Evolutionary conservation across 2,329 filamentous ascomycete species (phyloP).

Genomic region (Aspergillus sp.): DNA sequence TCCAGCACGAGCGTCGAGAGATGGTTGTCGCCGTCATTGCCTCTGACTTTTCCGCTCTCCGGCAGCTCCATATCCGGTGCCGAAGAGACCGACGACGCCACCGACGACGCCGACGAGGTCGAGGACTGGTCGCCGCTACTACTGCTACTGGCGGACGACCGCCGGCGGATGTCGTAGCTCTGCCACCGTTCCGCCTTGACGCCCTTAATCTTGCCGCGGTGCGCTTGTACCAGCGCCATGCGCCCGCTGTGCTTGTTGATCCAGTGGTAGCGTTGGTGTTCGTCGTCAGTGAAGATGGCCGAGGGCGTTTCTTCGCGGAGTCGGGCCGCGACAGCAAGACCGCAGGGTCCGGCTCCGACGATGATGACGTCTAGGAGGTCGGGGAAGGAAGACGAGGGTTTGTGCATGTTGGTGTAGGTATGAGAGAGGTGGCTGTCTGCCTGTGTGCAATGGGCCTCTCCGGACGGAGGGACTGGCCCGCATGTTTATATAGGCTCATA

Average conservation of each 20-base stretch:
- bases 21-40: background rate
- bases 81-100: conserved; percentile 17
- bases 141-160: background rate
- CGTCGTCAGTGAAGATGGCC: conserved; percentile 78
- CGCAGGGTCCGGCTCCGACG: conserved; percentile 72
- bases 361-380: conserved; percentile 62
- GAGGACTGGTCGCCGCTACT: background rate
- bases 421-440: background rate
- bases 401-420: conserved; percentile 6
- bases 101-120: conserved; percentile 17
- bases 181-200: conserved; percentile 30
- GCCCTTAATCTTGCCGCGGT: conserved; percentile 25
- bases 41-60: too few species aligned
- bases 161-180: background rate
- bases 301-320: conserved; percentile 71
- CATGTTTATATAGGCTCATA: background rate
- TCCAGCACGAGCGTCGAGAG: conserved; percentile 65
- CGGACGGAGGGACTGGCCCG: background rate
- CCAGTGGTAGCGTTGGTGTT: conserved; percentile 79
- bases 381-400: conserved; percentile 1
- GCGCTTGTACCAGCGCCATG: conserved; percentile 47
- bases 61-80: conserved; percentile 4
- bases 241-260: conserved; percentile 64
- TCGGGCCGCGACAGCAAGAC: conserved; percentile 70
- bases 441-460: background rate